Base-by-base conservation (phyloP, 352 stramenopile genomes). In the Pythium aristosporum region DNA sequence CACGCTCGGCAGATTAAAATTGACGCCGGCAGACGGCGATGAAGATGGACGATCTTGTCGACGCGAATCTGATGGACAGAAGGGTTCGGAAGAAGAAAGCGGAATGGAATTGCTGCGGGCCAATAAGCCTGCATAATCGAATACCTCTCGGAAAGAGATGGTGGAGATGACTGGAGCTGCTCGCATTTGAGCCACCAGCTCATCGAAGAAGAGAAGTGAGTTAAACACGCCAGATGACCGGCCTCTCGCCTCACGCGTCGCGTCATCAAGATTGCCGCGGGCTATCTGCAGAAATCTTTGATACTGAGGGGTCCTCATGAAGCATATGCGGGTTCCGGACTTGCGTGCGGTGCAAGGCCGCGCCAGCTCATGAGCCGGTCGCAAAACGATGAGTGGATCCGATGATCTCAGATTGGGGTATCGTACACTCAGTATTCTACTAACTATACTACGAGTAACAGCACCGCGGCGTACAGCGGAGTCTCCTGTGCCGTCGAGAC, bases 41-140 rank as follows among this genome's bases (percentile, higher is more conserved):
- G 5, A 46, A 46, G 1, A 20, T 8, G 39, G 6, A 1, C 9
- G 12, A 18, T 20, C 39, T 7, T 46, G 30, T 50, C 21, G n/a
- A 18, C n/a, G 20, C n/a, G 43, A 50, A 50, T 50, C 43, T 50
- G 18, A n/a, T 46, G 39, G 39, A 46, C 39, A 46, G 39, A 46
- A 46, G 39, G 39, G 39, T 46, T 46, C 39, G 39, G 39, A n/a
- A 13, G 39, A 46, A 46, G 39, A 46, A 20, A n/a, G 21, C 13
- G 39, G 16, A n/a, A 46, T 46, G 8, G 39, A 46, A 46, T 46
- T 46, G 39, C 39, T 6, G 9, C 12, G 39, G 18, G 13, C 39
- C 39, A 46, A 16, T 2, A 10, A 0, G 21, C 39, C 39, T 46
- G 10, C 5, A 46, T 46, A 46, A 46, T 46, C 18, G 5, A 6